Evolutionary conservation across 768 basidiomycete species (phyloP).

Genomic region (Exidia glandulosa): DNA sequence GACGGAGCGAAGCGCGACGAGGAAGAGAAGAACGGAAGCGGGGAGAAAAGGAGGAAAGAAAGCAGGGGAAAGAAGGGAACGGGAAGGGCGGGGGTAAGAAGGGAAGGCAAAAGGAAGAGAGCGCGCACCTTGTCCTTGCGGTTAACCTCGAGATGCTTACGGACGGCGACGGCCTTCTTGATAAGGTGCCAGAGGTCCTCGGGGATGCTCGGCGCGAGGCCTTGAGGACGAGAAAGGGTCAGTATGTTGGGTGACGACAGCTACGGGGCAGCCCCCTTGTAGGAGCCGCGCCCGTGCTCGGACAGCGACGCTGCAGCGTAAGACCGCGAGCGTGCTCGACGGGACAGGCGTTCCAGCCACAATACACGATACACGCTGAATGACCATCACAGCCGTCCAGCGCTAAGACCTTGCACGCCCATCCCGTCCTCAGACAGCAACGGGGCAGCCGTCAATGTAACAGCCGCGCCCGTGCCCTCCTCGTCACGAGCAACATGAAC

Average conservation of each 20-base stretch:
- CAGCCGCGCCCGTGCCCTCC: neutral
- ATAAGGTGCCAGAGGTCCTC: constrained; percentile 99
- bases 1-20: too few species aligned
- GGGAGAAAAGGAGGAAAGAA: too few species aligned
- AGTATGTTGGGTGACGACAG: neutral
- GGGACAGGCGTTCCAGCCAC: too few species aligned
- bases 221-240: constrained; percentile 25
- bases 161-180: constrained; percentile 99
- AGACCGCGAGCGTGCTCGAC: too few species aligned
- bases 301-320: too few species aligned
- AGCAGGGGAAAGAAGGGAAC: too few species aligned
- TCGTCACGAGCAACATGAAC: neutral
- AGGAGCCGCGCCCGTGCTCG: neutral
- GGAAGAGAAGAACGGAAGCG: too few species aligned
- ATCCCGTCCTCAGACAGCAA: neutral
- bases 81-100: too few species aligned
- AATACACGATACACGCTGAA: too few species aligned
- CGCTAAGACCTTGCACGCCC: too few species aligned
- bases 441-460: neutral
- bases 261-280: neutral
- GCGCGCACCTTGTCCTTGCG: constrained; percentile 99
- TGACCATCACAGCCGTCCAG: too few species aligned
- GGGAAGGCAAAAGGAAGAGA: neutral
- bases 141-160: constrained; percentile 97
- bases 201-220: constrained; percentile 93